Percentiles rank a stretch among this genome's conserved stretches.
These are phyloP conservation scores for Metschnikowia baotianmanensis DNA, from an alignment of 805 yeast species.

Conservation along the genomic window DNA sequence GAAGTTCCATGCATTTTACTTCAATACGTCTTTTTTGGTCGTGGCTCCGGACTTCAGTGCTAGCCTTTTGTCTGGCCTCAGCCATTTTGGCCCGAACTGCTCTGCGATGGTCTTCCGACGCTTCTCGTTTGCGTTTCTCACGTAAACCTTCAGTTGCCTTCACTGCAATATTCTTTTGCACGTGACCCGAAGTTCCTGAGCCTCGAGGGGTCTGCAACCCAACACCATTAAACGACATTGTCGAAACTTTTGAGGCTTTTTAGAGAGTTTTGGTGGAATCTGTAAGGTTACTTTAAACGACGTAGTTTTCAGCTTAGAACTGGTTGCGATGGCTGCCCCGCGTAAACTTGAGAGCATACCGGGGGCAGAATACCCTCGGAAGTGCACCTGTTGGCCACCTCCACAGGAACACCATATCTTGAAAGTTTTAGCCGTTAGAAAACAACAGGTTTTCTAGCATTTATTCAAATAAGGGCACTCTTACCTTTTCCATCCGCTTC, in stretches of 20 bases:
- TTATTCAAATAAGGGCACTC: no score
- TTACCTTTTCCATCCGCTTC: no score
- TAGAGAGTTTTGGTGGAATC: no score
- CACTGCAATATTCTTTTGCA: slow-evolving; percentile 45
- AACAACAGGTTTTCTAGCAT: no score
- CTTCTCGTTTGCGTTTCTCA: slow-evolving; percentile 23
- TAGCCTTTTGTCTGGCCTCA: slow-evolving; percentile 13
- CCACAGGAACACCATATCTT: no score
- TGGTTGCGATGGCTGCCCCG: no score
- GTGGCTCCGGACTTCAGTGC: slow-evolving; percentile 32
- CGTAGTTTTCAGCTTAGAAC: no score
- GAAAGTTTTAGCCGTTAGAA: no score
- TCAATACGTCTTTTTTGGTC: slow-evolving; percentile 39
- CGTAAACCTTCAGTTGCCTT: slow-evolving; percentile 28
- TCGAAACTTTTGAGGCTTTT: background rate
- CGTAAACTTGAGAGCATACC: no score
- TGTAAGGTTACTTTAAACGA: no score
- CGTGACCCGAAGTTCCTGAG: slow-evolving; percentile 60
- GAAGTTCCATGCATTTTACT: slow-evolving; percentile 46
- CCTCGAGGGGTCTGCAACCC: slow-evolving; percentile 59
- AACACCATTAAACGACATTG: slow-evolving; percentile 57
- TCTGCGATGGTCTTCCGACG: slow-evolving; percentile 17
- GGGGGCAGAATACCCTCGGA: no score
- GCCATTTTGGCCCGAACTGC: slow-evolving; percentile 13
- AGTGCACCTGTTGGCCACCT: no score